Evolutionary conservation across 2,329 filamentous ascomycete genomes (phyloP).

Genomic region (Aspergillus sclerotialis): DNA sequence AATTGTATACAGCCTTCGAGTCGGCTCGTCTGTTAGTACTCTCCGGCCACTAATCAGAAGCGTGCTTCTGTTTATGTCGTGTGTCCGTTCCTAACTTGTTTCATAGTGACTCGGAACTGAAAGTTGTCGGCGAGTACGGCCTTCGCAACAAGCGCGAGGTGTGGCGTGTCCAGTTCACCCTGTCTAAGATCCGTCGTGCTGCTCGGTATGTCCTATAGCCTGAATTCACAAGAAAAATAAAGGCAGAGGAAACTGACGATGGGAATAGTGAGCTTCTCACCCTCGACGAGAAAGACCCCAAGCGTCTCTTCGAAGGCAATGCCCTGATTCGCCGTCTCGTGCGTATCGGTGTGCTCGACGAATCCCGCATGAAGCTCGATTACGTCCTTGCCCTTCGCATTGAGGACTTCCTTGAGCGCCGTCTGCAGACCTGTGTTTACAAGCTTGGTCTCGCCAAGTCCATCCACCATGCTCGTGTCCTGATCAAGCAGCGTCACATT

Average conservation of each 20-base stretch:
- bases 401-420: conserved; percentile 99
- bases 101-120: conserved; percentile 94
- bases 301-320: conserved; percentile 99
- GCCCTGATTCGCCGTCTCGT: conserved; percentile 99
- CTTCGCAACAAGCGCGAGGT: conserved; percentile 99
- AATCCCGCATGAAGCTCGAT: conserved; percentile 99
- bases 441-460: conserved; percentile 99
- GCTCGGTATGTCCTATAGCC: conserved; percentile 65
- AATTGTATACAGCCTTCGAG: conserved; percentile 67
- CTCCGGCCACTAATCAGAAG: conserved; percentile 94
- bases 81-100: conserved; percentile 62
- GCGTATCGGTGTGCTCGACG: conserved; percentile 98
- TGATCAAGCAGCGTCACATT: conserved; percentile 99
- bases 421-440: conserved; percentile 99
- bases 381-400: conserved; percentile 99
- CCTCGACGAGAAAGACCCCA: conserved; percentile 99
- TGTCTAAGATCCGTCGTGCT: conserved; percentile 99
- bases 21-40: conserved; percentile 98
- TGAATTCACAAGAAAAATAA: not conserved
- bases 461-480: conserved; percentile 99
- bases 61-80: conserved; percentile 96
- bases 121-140: conserved; percentile 99
- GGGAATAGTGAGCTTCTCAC: conserved; percentile 90
- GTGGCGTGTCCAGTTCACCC: conserved; percentile 98
- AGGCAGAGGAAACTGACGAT: conserved; percentile 4